Evolutionary conservation across 202 grass and related monocot genomes (phyloP).

Genomic region (Setaria viridis): DNA sequence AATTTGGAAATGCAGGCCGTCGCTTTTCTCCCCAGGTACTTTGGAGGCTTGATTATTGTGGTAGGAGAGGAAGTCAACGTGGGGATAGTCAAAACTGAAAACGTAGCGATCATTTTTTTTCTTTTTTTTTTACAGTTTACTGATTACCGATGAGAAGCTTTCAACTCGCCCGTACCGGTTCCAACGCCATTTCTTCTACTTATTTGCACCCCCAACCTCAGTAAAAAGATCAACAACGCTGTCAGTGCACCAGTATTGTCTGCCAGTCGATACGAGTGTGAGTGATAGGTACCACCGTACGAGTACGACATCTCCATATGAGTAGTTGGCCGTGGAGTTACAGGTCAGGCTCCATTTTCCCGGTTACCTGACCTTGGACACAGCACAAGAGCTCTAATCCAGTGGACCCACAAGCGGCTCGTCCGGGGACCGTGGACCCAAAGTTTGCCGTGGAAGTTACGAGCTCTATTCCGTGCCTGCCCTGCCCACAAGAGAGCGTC

Average conservation of each 20-base stretch:
- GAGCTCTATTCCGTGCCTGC: constrained; percentile 26
- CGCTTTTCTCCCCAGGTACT: neutral
- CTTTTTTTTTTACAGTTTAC: too few species aligned
- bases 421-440: constrained; percentile 40
- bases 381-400: neutral
- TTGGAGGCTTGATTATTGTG: neutral
- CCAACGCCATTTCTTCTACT: neutral
- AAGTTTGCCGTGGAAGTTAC: constrained; percentile 47
- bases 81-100: neutral
- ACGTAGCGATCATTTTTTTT: neutral
- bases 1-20: neutral
- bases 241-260: neutral
- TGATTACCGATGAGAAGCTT: neutral
- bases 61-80: neutral
- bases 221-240: too few species aligned
- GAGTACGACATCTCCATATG: neutral
- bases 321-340: neutral
- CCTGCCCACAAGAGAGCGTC: constrained; percentile 4
- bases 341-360: neutral
- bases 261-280: neutral
- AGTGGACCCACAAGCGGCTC: neutral
- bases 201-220: neutral
- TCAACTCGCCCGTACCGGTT: neutral
- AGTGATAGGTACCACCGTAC: neutral
- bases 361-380: neutral